A percentile compares a stretch with the other conserved stretches of the same genome.
These are phyloP conservation scores for Pseudotulostoma volvatum DNA, from an alignment of 495 filamentous ascomycete species.

Conservation along the genomic window DNA sequence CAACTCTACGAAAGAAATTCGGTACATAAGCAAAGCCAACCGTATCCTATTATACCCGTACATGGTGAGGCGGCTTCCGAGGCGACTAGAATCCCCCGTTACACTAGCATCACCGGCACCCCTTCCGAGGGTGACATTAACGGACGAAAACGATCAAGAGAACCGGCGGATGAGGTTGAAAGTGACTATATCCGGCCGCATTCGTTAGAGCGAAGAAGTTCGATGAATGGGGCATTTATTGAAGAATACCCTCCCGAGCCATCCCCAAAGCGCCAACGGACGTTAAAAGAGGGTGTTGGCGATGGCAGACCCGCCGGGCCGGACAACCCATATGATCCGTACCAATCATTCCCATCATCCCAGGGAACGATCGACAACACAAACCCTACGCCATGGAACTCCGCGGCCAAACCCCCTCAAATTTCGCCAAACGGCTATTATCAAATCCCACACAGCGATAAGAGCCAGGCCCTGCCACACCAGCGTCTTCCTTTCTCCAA, in stretches of 20 bases:
- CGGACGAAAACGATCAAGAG: slow-evolving; percentile 29
- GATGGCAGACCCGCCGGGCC: background rate
- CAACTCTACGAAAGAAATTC: slow-evolving; percentile 60
- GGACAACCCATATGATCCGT: background rate
- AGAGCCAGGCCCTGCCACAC: background rate
- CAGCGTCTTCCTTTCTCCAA: slow-evolving; percentile 2
- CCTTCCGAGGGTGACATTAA: slow-evolving; percentile 7
- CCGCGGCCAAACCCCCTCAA: background rate
- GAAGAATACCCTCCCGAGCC: slow-evolving; percentile 5
- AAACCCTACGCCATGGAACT: background rate
- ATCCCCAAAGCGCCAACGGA: slow-evolving; percentile 27
- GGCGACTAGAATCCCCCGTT: slow-evolving; percentile 19
- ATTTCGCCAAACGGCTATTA: slow-evolving; percentile 1
- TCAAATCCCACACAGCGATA: background rate
- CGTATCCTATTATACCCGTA: slow-evolving; percentile 23
- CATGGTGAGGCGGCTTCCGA: slow-evolving; percentile 16
- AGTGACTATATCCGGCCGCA: background rate
- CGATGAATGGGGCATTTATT: background rate
- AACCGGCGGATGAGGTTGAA: slow-evolving; percentile 18
- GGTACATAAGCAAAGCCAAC: slow-evolving; percentile 26
- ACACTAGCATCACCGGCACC: slow-evolving; percentile 8
- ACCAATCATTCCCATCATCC: background rate
- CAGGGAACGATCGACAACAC: background rate
- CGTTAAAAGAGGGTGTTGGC: background rate
- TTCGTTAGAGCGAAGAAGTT: background rate